A percentile compares a stretch with the other conserved stretches of the same genome.
Evolutionary conservation across 108 stramenopile genomes (phyloP).

Genomic region (Pinguiococcus pyrenoidosus): DNA sequence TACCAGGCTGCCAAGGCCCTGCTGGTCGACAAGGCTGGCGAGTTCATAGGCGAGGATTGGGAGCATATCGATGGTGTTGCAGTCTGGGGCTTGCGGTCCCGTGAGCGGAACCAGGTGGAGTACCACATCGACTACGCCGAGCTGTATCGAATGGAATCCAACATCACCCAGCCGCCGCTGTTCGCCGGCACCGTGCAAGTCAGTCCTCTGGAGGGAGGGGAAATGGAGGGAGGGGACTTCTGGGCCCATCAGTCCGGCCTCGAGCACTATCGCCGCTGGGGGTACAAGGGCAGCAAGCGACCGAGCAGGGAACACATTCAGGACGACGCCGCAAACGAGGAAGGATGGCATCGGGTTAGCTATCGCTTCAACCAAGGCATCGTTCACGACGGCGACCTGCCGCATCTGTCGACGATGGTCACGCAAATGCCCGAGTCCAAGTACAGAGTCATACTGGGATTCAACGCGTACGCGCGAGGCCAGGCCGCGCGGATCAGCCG

Average conservation of each 20-base stretch:
- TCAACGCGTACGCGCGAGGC: no score
- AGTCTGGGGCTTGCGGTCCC: conserved; percentile 52
- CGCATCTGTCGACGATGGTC: conserved; percentile 34
- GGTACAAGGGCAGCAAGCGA: conserved; percentile 47
- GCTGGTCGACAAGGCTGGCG: no score
- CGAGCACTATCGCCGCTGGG: conserved; percentile 51
- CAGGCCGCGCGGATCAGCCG: no score
- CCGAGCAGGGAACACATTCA: neutral
- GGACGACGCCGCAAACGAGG: conserved; percentile 3
- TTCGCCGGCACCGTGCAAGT: conserved; percentile 65
- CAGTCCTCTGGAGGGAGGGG: conserved; percentile 27
- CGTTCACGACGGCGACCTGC: conserved; percentile 50
- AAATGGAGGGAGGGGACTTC: conserved; percentile 56
- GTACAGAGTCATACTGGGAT: conserved; percentile 59
- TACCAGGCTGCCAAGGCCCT: no score
- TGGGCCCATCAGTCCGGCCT: conserved; percentile 47
- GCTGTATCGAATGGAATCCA: conserved; percentile 53
- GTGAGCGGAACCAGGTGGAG: conserved; percentile 39
- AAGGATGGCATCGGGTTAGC: conserved; percentile 42
- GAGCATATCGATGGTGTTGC: conserved; percentile 52
- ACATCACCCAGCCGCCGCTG: conserved; percentile 57
- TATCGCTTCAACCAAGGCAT: conserved; percentile 56
- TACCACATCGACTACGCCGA: conserved; percentile 75
- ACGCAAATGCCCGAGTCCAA: neutral
- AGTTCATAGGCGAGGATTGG: no score